A percentile compares a stretch with the other conserved stretches of the same genome.
Evolutionary conservation across 352 stramenopile genomes (phyloP).

Genomic region (Blastocystis sp.): DNA sequence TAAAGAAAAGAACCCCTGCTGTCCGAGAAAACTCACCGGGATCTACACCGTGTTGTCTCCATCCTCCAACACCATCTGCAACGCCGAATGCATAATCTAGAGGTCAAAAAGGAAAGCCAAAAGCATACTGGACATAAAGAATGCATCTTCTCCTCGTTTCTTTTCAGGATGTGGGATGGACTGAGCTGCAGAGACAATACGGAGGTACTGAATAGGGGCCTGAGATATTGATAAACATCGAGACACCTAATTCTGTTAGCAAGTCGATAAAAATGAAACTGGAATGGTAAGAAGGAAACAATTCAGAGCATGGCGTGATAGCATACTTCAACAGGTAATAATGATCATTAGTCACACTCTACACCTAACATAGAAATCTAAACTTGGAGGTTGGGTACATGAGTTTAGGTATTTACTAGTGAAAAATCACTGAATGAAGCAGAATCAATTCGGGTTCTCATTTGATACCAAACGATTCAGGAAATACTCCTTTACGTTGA

Average conservation of each 20-base stretch:
- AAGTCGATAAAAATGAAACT: too few relatives aligned
- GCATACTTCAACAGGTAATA: neutral
- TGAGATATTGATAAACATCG: too few relatives aligned
- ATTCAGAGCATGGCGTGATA: too few relatives aligned
- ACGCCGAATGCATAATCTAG: conserved; percentile 1
- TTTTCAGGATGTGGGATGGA: conserved; percentile 39
- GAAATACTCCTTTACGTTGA: neutral
- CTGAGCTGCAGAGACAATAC: conserved; percentile 6
- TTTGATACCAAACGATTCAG: conserved; percentile 6
- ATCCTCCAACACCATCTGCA: conserved; percentile 5
- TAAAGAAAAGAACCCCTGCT: neutral
- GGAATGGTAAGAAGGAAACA: too few relatives aligned
- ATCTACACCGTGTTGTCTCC: conserved; percentile 20
- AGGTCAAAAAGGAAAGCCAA: neutral
- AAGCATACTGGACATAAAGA: neutral
- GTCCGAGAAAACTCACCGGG: conserved; percentile 25
- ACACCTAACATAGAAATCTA: neutral
- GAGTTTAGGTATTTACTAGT: neutral
- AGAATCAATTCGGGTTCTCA: too few relatives aligned
- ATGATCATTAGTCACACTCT: neutral
- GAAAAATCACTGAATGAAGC: neutral
- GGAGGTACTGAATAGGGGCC: too few relatives aligned
- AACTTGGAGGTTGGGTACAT: neutral
- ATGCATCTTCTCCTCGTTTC: conserved; percentile 18
- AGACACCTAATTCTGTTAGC: too few relatives aligned